Evolutionary conservation across 2,329 filamentous ascomycete species (phyloP).

Genomic region (Phialocephala subalpina): DNA sequence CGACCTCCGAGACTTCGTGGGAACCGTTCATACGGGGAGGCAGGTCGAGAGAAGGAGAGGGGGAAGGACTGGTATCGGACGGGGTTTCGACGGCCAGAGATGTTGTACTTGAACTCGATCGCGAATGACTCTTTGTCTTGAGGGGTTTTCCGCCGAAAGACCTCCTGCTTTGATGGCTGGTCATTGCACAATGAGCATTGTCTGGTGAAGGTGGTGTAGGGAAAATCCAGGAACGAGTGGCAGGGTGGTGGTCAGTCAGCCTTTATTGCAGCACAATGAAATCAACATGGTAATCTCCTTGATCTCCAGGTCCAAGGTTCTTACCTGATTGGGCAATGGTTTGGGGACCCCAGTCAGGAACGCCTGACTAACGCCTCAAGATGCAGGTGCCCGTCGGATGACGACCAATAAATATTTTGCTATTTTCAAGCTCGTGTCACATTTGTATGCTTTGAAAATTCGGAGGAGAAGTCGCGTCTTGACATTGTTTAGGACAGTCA

Average conservation of each 20-base stretch:
- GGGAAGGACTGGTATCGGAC: slow-evolving; percentile 32
- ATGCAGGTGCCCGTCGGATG: neutral
- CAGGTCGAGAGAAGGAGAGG: slow-evolving; percentile 33
- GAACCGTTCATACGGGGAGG: slow-evolving; percentile 26
- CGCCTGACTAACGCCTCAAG: neutral
- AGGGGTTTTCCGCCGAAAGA: slow-evolving; percentile 30
- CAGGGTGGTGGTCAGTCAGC: neutral
- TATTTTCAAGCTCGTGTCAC: neutral
- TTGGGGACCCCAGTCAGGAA: neutral
- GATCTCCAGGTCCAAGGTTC: slow-evolving; percentile 4
- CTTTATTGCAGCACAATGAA: slow-evolving; percentile 5
- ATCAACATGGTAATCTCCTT: slow-evolving; percentile 13
- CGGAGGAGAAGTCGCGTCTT: neutral
- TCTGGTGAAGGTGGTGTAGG: neutral
- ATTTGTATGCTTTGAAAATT: neutral
- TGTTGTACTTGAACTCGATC: slow-evolving; percentile 36
- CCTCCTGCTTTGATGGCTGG: slow-evolving; percentile 25
- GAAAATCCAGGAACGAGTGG: slow-evolving; percentile 15
- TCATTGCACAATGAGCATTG: slow-evolving; percentile 31
- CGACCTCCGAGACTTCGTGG: slow-evolving; percentile 24
- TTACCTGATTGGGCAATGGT: slow-evolving; percentile 16
- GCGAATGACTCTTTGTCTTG: slow-evolving; percentile 32
- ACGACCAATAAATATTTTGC: neutral
- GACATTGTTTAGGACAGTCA: too few species aligned
- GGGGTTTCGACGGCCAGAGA: slow-evolving; percentile 35